Conservation (phyloP, 2,329 filamentous ascomycete genomes). For the Nemania diffusa region DNA sequence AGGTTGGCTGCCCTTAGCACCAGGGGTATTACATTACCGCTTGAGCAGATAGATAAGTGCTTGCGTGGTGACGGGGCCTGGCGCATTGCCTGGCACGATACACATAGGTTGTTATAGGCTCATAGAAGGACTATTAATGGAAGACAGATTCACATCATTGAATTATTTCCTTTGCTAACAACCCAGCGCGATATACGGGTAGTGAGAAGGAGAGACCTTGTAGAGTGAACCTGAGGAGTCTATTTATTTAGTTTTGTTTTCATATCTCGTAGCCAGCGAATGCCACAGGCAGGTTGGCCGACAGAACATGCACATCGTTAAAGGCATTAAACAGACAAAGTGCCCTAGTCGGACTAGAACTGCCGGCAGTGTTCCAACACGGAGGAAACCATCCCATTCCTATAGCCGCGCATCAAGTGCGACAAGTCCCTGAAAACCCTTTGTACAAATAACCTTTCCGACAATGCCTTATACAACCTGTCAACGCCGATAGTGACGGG, state of each 20-base stretch:
- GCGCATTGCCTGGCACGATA: not conserved
- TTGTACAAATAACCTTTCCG: constrained; percentile 17
- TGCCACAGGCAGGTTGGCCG: not conserved
- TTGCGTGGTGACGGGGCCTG: not conserved
- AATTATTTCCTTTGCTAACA: not conserved
- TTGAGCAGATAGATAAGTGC: not conserved
- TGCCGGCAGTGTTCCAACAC: constrained; percentile 2
- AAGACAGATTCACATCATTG: constrained; percentile 1
- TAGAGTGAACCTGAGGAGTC: not conserved
- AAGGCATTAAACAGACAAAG: constrained; percentile 10
- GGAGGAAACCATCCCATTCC: not conserved
- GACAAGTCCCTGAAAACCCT: not conserved
- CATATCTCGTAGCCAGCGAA: constrained; percentile 30
- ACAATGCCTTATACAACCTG: constrained; percentile 16
- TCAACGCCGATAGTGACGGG: constrained; percentile 4
- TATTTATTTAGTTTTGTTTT: constrained; percentile 20
- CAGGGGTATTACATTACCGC: not conserved
- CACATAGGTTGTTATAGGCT: not conserved
- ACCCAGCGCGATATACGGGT: not conserved
- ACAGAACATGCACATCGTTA: constrained; percentile 17
- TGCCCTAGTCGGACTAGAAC: not conserved
- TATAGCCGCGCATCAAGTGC: not conserved
- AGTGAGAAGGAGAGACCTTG: not conserved
- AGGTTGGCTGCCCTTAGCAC: not conserved
- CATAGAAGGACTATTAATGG: not conserved